Evolutionary conservation across 768 basidiomycete species (phyloP), one percentile per base, ranked within the genome.

Genomic region (Auricularia sp.): DNA sequence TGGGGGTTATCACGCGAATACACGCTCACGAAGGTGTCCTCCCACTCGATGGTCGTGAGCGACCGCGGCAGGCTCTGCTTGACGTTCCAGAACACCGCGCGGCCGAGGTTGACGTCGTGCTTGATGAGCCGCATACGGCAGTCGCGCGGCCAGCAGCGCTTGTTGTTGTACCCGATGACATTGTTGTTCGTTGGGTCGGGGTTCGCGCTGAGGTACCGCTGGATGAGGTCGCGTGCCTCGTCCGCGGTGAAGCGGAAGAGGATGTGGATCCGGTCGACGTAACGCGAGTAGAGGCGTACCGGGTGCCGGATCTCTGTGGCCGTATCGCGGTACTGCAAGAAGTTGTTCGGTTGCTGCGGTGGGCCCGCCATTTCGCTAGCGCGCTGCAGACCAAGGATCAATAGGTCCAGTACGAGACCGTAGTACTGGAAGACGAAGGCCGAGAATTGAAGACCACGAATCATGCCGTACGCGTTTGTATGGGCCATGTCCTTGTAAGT

Each of bases 381-480:
- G 56, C 97, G 88, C 71, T 98, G 93, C n/a, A 99, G 82, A 66
- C 97, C 97, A 44, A 99, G 85, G 70, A 99, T 92, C 65, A 99
- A 83, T 47, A 99, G 81, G 75, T 99, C 97, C 56, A 98, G 85
- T 4, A 98, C 92, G 35, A 98, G 83, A 61, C 96, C 96, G 72
- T 98, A 95, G 77, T 94, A 95, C 79, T 98, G 97, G 88, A 99
- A 99, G 71, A 99, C 94, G 75, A 98, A 99, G 44, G 92, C 90
- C 3, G 95, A 97, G 82, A 99, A 99, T 73, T 98, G 97, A 14
- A 99, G 83, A 66, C 97, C 97, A 68, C 97, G 90, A 68, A 98
- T 98, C 67, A 99, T 82, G 73, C 97, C 97, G 68, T 92, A 98
- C 0, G 92, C 94, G 69, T 99, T 98, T 63, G 94, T 93, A 72